Conservation (phyloP, 129 eudicot genomes). For the Smallanthus sonchifolius region DNA sequence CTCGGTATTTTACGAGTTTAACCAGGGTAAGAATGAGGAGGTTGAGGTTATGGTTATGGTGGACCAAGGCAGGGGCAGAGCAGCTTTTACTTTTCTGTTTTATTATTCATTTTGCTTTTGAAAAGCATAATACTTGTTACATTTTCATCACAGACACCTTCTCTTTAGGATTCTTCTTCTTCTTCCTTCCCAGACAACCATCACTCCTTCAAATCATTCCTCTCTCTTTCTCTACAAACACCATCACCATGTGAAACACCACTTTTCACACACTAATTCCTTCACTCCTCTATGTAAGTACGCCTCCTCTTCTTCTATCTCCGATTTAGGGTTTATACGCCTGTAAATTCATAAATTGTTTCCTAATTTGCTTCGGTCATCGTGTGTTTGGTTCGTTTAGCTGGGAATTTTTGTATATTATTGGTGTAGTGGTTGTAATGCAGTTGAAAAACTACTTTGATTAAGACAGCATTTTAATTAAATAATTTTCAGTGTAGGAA, state of each 20-base stretch:
- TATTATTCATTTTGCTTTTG: no score
- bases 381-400: slow-evolving; percentile 13
- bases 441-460: slow-evolving; percentile 26
- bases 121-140: no score
- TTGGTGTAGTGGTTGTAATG: slow-evolving; percentile 31
- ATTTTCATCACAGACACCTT: neutral
- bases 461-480: slow-evolving; percentile 6
- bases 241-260: slow-evolving; percentile 14
- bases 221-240: slow-evolving; percentile 13
- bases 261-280: slow-evolving; percentile 2
- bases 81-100: no score
- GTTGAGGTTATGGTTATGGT: slow-evolving; percentile 9
- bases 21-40: neutral
- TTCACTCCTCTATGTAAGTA: slow-evolving; percentile 16
- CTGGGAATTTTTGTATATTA: neutral
- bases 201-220: slow-evolving; percentile 35
- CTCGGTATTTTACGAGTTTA: no score
- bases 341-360: neutral
- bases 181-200: slow-evolving; percentile 29
- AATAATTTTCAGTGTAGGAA: neutral
- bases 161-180: slow-evolving; percentile 47
- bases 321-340: slow-evolving; percentile 15
- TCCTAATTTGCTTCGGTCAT: slow-evolving; percentile 20
- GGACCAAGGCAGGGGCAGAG: slow-evolving; percentile 2
- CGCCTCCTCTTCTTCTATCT: slow-evolving; percentile 1